Conservation (phyloP, 2,329 filamentous ascomycete species). For the Dactylonectria estremocensis region DNA sequence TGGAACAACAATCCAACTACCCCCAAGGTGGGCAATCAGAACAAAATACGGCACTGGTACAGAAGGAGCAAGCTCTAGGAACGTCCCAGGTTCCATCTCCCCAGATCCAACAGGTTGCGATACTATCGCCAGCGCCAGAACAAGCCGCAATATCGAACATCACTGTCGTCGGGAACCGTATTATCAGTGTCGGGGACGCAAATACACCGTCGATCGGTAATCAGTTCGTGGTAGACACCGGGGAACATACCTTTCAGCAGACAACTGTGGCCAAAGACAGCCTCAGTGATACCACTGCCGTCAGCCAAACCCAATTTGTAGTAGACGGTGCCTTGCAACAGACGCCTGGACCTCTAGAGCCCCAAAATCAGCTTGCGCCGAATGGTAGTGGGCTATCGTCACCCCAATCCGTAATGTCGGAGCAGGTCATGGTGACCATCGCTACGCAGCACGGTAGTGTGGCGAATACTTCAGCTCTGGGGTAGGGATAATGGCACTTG, state of each 20-base stretch:
- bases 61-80: slow-evolving; percentile 19
- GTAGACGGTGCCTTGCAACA: slow-evolving; percentile 13
- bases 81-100: not conserved
- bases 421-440: not conserved
- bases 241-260: not conserved
- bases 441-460: not conserved
- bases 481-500: not conserved
- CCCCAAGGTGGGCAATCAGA: slow-evolving; percentile 7
- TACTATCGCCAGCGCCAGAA: not conserved
- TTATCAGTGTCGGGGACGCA: slow-evolving; percentile 2
- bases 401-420: not conserved
- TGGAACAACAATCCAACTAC: slow-evolving; percentile 12
- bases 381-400: not conserved
- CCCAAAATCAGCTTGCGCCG: not conserved
- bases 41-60: not conserved
- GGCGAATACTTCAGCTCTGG: not conserved
- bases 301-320: slow-evolving; percentile 8
- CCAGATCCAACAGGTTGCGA: slow-evolving; percentile 15
- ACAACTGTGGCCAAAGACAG: slow-evolving; percentile 5
- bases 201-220: not conserved
- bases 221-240: not conserved
- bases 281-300: not conserved
- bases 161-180: slow-evolving; percentile 28
- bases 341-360: not conserved
- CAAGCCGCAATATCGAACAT: slow-evolving; percentile 2